Base-by-base conservation (phyloP, 2,329 filamentous ascomycete genomes). In the Talaromyces rugulosus region DNA sequence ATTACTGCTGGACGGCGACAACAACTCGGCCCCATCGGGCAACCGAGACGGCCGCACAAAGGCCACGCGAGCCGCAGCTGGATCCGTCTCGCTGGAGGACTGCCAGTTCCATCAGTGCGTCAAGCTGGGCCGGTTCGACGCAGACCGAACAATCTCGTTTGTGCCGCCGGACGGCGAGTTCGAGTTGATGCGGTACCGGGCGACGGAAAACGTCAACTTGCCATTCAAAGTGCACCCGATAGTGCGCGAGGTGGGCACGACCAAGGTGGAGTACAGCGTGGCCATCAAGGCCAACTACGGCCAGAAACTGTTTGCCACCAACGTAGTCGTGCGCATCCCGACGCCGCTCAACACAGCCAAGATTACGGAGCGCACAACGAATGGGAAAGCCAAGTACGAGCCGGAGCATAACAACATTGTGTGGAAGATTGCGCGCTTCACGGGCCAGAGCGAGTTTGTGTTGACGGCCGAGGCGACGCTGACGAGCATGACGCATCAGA, bases 21-120 rank as follows among this genome's bases (percentile, higher is more conserved):
- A 59, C 85, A n/a, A 53, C 27, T 86, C 58, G 78, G 90, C 53
- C 84, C 85, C 51, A 69, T 70, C 12, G 59, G 66, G 4, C 31
- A 51, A n/a, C 60, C 56, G 61, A 4, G 51, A 44, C 40, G 61
- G 63, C 16, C 63, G 90, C 88, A 60, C 89, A 64, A 97, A 96
- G 77, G 92, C 93, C 33, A 97, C 95, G 44, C 94, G 96, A 76
- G 95, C 95, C 0, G 95, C 95, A 0, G 95, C 95, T 0, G 95
- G 95, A 40, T 96, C 91, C 66, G 96, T 99, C 59, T 96, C 93
- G 0, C 83, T 99, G 30, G 96, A 99, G 75, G 95, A 99, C 76
- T 98, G 96, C 73, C 95, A 98, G 73, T 97, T 99, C 80, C 95
- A 99, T 77, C 95, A 99, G 77, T 99, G 95, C 76, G 95, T 99